phyloP scores from a whole-genome alignment of 2,329 filamentous ascomycete genomes.

The Corynespora cassiicola region DNA sequence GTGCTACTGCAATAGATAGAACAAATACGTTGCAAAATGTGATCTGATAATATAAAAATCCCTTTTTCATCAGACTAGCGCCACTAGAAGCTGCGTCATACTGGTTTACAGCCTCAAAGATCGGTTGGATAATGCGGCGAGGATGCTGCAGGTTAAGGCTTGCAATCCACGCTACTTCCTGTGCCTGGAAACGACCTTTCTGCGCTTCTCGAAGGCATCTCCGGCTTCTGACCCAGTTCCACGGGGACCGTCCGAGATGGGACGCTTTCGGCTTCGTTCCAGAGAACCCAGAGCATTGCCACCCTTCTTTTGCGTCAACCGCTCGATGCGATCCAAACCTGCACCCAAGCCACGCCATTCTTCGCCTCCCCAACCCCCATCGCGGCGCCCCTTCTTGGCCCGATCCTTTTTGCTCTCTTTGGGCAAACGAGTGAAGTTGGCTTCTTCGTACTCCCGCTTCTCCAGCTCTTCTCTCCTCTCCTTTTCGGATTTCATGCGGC shows the following conservation, averaged over 20 bases:
- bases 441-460: conserved; percentile 85
- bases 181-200: conserved; percentile 42
- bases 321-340: conserved; percentile 84
- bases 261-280: conserved; percentile 87
- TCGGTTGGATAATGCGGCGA: too few species aligned
- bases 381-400: conserved; percentile 63
- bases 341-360: conserved; percentile 89
- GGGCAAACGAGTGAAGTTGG: conserved; percentile 87
- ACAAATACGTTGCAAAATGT: too few species aligned
- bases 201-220: conserved; percentile 67
- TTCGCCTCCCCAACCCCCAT: conserved; percentile 80
- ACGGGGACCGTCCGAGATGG: conserved; percentile 74
- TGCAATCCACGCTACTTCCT: conserved; percentile 21
- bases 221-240: conserved; percentile 73
- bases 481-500: conserved; percentile 76
- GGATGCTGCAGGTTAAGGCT: too few species aligned
- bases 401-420: conserved; percentile 86
- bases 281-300: conserved; percentile 60
- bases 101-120: too few species aligned
- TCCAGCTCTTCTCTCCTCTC: conserved; percentile 82
- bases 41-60: too few species aligned
- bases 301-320: conserved; percentile 75
- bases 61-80: too few species aligned
- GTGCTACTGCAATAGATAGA: too few species aligned
- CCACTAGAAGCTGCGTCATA: too few species aligned